Base-by-base conservation (phyloP, 2,329 filamentous ascomycete genomes). In the Acrodontium crateriforme region DNA sequence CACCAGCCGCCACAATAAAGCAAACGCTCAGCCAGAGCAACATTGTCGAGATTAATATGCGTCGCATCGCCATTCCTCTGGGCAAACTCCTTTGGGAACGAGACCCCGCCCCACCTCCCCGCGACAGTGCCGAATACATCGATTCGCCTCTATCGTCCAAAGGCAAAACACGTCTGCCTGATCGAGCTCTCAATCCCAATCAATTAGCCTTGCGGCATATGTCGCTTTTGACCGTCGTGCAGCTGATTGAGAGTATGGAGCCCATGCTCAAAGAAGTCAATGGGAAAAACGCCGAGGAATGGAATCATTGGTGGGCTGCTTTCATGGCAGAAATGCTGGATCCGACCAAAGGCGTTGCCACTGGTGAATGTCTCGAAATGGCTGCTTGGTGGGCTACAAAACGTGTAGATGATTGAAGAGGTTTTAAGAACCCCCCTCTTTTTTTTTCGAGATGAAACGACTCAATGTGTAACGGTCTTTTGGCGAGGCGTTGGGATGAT, bases 211-310 rank as follows among this genome's bases (percentile, higher is more conserved):
- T 92, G 29, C 65, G 84, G 30, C 68, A 74, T 44, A 87, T 81
- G 8, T 83, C 84, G n/a, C 65, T 93, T 31, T 59, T 80, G 47
- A 83, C 78, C 2, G 73, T 85, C 5, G 71, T 91, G 28, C 78
- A 85, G 49, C 70, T 83, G 65, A 81, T 92, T 29, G 81, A 89
- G 50, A 78, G 77, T 37, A 60, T 94, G 44, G 85, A 94, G 54
- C 81, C 82, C 4, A 58, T 89, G 33, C 59, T 94, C 41, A 71
- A 79, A 42, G 79, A 92, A 45, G 72, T 74, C 24, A 91, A 79
- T 46, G 79, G 78, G 9, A 92, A 92, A 62, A 82, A 78, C 45
- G 73, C 80, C 47, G 83, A 92, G 42, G 85, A 94, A 57, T 94
- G 84, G 84, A 80, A 91, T 52, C 65, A 73, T 22, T 94, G 85